Conservation (phyloP, 2,329 filamentous ascomycete species). For the Aspergillus texensis region DNA sequence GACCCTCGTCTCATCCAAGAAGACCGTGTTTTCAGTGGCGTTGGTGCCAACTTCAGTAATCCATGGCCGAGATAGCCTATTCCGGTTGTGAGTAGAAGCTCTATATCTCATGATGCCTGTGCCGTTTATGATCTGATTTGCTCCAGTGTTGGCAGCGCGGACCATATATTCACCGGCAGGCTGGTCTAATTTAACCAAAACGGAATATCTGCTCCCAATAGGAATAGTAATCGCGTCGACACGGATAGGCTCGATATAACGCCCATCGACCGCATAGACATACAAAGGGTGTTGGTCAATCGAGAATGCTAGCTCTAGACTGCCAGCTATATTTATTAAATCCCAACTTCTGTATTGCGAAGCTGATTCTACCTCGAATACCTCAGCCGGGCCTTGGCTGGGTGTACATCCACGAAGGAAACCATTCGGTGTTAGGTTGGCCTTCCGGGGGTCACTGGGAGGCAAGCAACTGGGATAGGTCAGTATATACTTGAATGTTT, state of each 20-base stretch:
- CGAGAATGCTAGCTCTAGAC: conserved; percentile 39
- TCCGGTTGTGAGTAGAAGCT: conserved; percentile 12
- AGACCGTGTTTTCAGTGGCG: conserved; percentile 43
- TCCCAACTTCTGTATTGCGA: conserved; percentile 42
- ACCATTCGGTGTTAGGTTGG: conserved; percentile 19
- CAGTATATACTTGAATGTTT: neutral
- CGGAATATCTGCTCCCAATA: conserved; percentile 45
- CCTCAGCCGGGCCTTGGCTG: conserved; percentile 28
- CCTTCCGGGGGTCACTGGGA: conserved; percentile 23
- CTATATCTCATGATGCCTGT: conserved; percentile 54
- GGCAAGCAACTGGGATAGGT: conserved; percentile 28
- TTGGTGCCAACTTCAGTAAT: conserved; percentile 55
- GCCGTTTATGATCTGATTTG: conserved; percentile 59
- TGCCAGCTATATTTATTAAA: conserved; percentile 39
- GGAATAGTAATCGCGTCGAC: conserved; percentile 41
- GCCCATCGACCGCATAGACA: conserved; percentile 50
- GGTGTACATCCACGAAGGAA: conserved; percentile 29
- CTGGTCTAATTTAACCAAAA: conserved; percentile 49
- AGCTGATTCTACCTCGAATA: conserved; percentile 36
- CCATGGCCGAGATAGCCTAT: conserved; percentile 40
- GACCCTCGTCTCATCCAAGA: conserved; percentile 49
- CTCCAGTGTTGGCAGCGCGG: conserved; percentile 53
- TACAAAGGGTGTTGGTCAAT: conserved; percentile 51
- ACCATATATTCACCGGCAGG: conserved; percentile 56
- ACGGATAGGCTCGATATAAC: conserved; percentile 44